These are phyloP conservation scores for Gossypium gossypioides DNA, from an alignment of 441 rosid species.

Conservation along the genomic window DNA sequence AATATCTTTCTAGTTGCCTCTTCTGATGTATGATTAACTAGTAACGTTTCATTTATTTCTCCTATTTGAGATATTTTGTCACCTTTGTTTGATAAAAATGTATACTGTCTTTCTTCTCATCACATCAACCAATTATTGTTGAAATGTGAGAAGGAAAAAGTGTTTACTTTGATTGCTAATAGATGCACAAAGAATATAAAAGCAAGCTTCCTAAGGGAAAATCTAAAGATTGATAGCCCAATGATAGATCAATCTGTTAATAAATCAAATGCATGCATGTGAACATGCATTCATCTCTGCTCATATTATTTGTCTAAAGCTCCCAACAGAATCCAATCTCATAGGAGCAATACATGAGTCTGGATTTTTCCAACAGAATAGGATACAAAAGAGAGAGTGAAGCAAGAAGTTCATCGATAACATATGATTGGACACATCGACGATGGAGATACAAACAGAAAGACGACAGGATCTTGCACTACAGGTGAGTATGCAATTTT, in stretches of 20 bases:
- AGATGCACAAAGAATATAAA: not conserved
- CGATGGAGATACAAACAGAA: not conserved
- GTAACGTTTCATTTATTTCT: not conserved
- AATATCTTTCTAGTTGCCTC: not conserved
- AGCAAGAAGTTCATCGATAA: not conserved
- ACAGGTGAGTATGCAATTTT: slow-evolving; percentile 6
- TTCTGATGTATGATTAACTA: not conserved
- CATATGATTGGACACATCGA: not conserved
- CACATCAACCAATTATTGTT: not conserved
- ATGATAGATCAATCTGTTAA: not conserved
- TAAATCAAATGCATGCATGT: not conserved
- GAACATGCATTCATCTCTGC: not conserved
- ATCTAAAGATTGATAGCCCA: not conserved
- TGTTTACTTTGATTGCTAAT: not conserved
- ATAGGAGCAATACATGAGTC: not conserved
- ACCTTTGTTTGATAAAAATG: not conserved
- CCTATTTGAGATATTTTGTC: not conserved
- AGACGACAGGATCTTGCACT: not conserved
- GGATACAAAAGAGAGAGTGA: not conserved
- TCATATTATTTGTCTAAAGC: not conserved
- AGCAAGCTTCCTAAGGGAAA: not conserved
- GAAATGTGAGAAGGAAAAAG: not conserved
- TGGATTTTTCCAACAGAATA: not conserved
- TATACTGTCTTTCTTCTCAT: not conserved
- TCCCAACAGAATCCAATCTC: not conserved